Evolutionary conservation across 225 moss, liverwort and hornwort species (phyloP).

Genomic region (Neckera pumila): DNA sequence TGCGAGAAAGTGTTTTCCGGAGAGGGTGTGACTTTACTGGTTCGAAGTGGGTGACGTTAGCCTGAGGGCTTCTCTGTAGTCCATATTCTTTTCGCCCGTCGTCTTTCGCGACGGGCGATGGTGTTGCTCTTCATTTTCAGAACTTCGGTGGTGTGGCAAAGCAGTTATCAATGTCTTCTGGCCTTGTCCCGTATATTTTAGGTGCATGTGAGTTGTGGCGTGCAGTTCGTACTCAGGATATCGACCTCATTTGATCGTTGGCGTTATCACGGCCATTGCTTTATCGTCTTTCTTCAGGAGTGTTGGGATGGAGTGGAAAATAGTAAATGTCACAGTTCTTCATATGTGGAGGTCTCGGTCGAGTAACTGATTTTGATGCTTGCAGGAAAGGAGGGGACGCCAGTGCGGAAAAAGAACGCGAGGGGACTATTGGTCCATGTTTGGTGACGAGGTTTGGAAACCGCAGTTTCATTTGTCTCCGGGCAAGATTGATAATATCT

Average conservation of each 20-base stretch:
- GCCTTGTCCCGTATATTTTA: neutral
- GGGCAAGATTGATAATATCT: neutral
- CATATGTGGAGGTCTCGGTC: neutral
- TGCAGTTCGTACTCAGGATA: neutral
- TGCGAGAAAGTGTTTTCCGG: neutral
- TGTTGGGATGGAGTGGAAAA: neutral
- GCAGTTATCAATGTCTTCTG: constrained; percentile 6
- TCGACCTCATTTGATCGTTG: neutral
- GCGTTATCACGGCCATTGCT: neutral
- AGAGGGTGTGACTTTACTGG: neutral
- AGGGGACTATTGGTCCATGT: constrained; percentile 15
- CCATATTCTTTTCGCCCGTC: neutral
- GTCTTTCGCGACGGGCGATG: neutral
- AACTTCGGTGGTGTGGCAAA: neutral
- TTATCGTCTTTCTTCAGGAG: neutral
- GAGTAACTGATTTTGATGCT: constrained; percentile 6
- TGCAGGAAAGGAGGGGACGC: constrained; percentile 42
- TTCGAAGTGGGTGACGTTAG: neutral
- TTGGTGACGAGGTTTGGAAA: constrained; percentile 40
- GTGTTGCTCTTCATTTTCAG: neutral
- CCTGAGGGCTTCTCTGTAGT: neutral
- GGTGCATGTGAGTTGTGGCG: neutral
- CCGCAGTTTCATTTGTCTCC: constrained; percentile 5
- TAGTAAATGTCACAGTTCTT: neutral
- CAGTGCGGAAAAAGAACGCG: constrained; percentile 38